These are phyloP conservation scores for Nicotiana obtusifolia DNA, from an alignment of 257 asterid species.

Conservation along the genomic window DNA sequence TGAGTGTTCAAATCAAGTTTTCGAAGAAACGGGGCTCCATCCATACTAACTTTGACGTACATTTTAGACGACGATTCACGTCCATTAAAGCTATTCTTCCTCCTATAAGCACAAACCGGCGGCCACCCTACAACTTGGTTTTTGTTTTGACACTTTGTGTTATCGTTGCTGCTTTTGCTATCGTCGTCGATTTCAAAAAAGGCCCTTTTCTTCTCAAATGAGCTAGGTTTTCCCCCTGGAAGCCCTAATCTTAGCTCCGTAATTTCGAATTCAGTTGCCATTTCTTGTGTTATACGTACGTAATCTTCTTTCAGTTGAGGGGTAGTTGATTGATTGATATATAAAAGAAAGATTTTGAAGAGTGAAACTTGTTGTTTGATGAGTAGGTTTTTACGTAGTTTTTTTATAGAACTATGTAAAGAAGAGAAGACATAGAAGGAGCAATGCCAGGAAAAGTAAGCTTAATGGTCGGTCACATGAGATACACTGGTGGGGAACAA, in stretches of 20 bases:
- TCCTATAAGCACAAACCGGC: conserved; percentile 56
- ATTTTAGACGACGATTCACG: conserved; percentile 8
- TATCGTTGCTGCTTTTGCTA: neutral
- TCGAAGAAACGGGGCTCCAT: conserved; percentile 76
- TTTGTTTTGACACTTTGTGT: neutral
- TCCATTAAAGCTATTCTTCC: conserved; percentile 33
- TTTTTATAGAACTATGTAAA: neutral
- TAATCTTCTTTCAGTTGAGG: neutral
- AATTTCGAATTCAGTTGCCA: conserved; percentile 50
- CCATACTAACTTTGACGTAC: conserved; percentile 83
- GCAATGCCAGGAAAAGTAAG: conserved; percentile 36
- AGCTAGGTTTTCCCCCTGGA: conserved; percentile 39
- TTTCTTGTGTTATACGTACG: neutral
- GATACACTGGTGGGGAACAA: conserved; percentile 63
- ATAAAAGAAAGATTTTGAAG: neutral
- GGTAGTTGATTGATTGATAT: neutral
- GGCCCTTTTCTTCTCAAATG: conserved; percentile 35
- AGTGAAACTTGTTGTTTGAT: neutral
- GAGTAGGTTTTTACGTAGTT: neutral
- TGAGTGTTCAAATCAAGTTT: conserved; percentile 52
- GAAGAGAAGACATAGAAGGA: conserved; percentile 1
- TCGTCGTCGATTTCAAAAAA: conserved; percentile 28
- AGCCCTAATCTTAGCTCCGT: conserved; percentile 80
- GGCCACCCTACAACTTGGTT: conserved; percentile 81
- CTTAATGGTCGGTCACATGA: conserved; percentile 58